These are phyloP conservation scores for Globisporangium paroecandrum DNA, from an alignment of 352 stramenopile species.

Conservation along the genomic window DNA sequence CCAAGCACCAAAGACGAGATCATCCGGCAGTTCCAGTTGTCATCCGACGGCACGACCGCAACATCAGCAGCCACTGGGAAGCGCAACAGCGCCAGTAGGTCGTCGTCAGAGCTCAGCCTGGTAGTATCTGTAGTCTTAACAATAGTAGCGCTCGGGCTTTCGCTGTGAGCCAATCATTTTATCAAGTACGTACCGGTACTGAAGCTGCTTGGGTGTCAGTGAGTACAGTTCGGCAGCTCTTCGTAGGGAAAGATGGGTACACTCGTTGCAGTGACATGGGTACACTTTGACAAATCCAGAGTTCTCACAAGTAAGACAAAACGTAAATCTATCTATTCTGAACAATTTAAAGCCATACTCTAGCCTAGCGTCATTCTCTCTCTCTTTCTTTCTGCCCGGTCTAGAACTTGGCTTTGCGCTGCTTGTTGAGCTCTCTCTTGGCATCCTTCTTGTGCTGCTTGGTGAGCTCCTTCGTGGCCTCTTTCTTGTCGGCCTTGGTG, in stretches of 20 bases:
- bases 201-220: neutral
- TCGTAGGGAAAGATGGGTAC: neutral
- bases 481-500: slow-evolving; percentile 82
- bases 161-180: neutral
- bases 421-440: slow-evolving; percentile 73
- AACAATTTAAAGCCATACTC: slow-evolving; percentile 1
- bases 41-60: neutral
- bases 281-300: neutral
- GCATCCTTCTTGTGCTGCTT: slow-evolving; percentile 83
- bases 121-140: neutral
- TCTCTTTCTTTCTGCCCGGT: neutral
- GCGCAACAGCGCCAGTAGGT: neutral
- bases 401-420: slow-evolving; percentile 85
- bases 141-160: neutral
- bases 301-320: neutral
- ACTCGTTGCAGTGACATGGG: neutral
- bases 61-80: neutral
- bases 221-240: neutral
- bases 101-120: neutral
- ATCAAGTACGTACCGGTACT: too few species aligned
- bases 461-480: slow-evolving; percentile 71
- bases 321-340: slow-evolving; percentile 13
- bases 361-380: neutral
- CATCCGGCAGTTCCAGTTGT: slow-evolving; percentile 2
- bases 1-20: neutral